Evolutionary conservation across 805 yeast genomes (phyloP).

Genomic region (Metschnikowia santaceciliae): DNA sequence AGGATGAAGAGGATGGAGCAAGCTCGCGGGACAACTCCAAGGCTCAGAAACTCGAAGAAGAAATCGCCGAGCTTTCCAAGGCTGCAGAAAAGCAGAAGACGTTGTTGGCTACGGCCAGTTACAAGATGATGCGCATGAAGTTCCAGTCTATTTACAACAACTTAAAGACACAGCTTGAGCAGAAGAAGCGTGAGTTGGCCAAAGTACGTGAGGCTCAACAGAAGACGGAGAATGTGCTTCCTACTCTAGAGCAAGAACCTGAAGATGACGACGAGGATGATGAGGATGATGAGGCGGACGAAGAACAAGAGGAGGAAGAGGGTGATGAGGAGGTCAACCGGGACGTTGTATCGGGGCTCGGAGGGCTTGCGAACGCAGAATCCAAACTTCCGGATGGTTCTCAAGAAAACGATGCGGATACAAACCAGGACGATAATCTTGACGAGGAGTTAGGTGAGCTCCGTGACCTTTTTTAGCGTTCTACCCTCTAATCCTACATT

Average conservation of each 20-base stretch:
- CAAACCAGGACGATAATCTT: constrained; percentile 20
- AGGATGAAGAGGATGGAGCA: constrained; percentile 53
- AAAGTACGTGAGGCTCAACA: constrained; percentile 17
- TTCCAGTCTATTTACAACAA: constrained; percentile 76
- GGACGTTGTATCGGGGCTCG: constrained; percentile 4
- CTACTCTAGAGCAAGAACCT: background rate
- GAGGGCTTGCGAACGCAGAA: constrained; percentile 15
- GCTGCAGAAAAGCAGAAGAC: constrained; percentile 73
- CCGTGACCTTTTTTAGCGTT: constrained; percentile 17
- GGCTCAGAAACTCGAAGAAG: constrained; percentile 79
- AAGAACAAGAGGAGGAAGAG: constrained; percentile 7
- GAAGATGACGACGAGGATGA: constrained; percentile 10
- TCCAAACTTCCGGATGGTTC: background rate
- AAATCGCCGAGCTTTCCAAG: constrained; percentile 71
- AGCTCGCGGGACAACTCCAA: constrained; percentile 39
- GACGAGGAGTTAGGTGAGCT: constrained; percentile 39
- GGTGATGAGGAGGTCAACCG: constrained; percentile 4
- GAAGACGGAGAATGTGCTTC: constrained; percentile 8
- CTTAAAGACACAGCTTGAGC: constrained; percentile 75
- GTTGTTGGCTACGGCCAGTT: constrained; percentile 68
- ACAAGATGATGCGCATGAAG: constrained; percentile 83
- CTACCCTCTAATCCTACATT: background rate
- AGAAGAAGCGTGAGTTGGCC: constrained; percentile 41
- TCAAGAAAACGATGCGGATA: constrained; percentile 27
- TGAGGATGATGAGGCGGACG: constrained; percentile 10